phyloP scores from a whole-genome alignment of 73 alveolate genomes.

The Blepharisma stoltei region DNA sequence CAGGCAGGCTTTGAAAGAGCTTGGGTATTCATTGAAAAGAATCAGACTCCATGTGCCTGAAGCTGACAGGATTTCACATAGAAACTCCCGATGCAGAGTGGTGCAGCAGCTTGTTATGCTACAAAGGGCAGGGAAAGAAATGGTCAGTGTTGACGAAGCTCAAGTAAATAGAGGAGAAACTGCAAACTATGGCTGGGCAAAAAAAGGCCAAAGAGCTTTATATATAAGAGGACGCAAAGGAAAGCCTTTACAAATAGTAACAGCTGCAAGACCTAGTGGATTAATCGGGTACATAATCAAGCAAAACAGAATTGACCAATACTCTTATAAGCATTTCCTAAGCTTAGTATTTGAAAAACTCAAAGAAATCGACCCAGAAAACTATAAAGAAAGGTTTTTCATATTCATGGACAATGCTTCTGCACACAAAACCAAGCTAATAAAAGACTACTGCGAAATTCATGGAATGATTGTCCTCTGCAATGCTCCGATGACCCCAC shows the following conservation, averaged over 20 bases:
- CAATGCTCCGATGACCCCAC: conserved; percentile 9
- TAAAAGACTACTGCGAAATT: not conserved
- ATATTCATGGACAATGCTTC: conserved; percentile 1
- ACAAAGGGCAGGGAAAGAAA: conserved; percentile 1
- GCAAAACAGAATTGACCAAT: not conserved
- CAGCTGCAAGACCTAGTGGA: not conserved
- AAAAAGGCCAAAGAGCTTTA: not conserved
- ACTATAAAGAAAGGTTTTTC: not conserved
- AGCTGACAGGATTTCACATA: not conserved
- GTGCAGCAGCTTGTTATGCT: not conserved
- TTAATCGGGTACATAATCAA: not conserved
- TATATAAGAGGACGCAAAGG: not conserved
- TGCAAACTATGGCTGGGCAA: not conserved
- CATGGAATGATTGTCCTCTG: conserved; percentile 2
- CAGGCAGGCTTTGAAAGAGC: not conserved
- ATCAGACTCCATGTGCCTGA: not conserved
- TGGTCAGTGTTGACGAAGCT: conserved; percentile 5
- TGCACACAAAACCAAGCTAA: not conserved
- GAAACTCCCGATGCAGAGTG: not conserved
- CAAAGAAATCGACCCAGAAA: not conserved
- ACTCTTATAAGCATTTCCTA: not conserved
- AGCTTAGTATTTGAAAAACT: not conserved
- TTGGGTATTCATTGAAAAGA: not conserved
- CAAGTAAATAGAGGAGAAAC: conserved; percentile 1
- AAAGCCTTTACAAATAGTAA: not conserved